Evolutionary conservation across 257 asterid species (phyloP).

Genomic region (Paraleonurus japonicus): DNA sequence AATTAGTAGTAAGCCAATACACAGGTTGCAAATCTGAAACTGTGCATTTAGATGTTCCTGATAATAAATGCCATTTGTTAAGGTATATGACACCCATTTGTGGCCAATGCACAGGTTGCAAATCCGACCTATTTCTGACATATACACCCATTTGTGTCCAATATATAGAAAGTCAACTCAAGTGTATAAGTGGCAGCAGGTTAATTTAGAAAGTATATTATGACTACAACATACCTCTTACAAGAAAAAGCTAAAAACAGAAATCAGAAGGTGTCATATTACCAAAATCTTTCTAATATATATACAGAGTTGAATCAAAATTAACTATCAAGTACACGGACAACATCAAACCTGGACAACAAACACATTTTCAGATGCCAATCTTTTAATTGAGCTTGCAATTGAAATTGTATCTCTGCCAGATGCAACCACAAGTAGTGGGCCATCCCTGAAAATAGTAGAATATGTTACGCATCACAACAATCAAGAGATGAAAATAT

Average conservation of each 20-base stretch:
- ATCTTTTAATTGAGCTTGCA: slow-evolving; percentile 85
- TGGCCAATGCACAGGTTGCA: no score
- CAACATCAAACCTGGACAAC: slow-evolving; percentile 78
- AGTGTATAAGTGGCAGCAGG: neutral
- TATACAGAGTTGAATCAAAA: slow-evolving; percentile 4
- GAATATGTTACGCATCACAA: slow-evolving; percentile 19
- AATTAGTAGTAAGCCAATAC: neutral
- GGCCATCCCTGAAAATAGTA: slow-evolving; percentile 83
- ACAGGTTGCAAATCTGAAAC: neutral
- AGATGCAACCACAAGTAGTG: slow-evolving; percentile 93
- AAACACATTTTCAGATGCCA: slow-evolving; percentile 87
- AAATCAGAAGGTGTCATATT: slow-evolving; percentile 4
- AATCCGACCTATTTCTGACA: neutral
- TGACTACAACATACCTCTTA: slow-evolving; percentile 10
- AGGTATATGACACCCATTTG: no score
- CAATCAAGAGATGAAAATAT: slow-evolving; percentile 7
- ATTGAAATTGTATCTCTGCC: slow-evolving; percentile 96
- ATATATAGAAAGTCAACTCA: neutral
- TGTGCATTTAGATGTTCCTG: neutral
- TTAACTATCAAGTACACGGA: slow-evolving; percentile 12
- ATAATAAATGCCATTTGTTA: neutral
- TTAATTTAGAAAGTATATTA: neutral
- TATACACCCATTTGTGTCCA: neutral
- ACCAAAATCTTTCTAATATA: slow-evolving; percentile 16
- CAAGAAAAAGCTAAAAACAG: neutral